phyloP scores from a whole-genome alignment of 352 stramenopile species.

The Globisporangium barbulae region DNA sequence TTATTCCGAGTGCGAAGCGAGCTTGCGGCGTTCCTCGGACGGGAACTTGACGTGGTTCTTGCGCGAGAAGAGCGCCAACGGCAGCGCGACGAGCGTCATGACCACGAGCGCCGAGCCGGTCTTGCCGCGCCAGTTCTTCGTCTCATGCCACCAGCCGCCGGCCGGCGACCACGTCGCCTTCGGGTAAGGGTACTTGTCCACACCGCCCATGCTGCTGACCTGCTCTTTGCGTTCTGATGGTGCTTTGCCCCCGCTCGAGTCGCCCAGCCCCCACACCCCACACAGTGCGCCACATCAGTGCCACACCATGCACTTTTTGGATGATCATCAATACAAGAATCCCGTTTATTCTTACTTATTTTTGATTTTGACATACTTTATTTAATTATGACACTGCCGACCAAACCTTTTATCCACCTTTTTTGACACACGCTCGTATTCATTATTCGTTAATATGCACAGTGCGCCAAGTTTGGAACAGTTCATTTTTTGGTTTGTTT shows the following conservation, averaged over 20 bases:
- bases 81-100: conserved; percentile 41
- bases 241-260: not conserved
- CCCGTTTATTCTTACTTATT: too few relatives aligned
- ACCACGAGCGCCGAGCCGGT: conserved; percentile 56
- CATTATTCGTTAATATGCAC: too few relatives aligned
- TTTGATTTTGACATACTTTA: too few relatives aligned
- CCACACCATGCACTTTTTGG: not conserved
- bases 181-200: conserved; percentile 82
- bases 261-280: not conserved
- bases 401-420: too few relatives aligned
- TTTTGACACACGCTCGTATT: too few relatives aligned
- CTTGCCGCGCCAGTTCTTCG: conserved; percentile 81
- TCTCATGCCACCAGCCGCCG: conserved; percentile 84
- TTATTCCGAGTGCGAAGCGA: conserved; percentile 18
- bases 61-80: conserved; percentile 61
- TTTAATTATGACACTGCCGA: too few relatives aligned
- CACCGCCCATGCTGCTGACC: conserved; percentile 56
- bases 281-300: not conserved
- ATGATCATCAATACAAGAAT: too few relatives aligned
- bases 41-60: conserved; percentile 72
- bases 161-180: conserved; percentile 87
- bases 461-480: too few relatives aligned
- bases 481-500: too few relatives aligned
- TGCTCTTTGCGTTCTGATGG: conserved; percentile 2
- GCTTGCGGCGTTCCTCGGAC: conserved; percentile 61